Conservation (phyloP, 179 eudicot species). For the Carnegiea gigantea region DNA sequence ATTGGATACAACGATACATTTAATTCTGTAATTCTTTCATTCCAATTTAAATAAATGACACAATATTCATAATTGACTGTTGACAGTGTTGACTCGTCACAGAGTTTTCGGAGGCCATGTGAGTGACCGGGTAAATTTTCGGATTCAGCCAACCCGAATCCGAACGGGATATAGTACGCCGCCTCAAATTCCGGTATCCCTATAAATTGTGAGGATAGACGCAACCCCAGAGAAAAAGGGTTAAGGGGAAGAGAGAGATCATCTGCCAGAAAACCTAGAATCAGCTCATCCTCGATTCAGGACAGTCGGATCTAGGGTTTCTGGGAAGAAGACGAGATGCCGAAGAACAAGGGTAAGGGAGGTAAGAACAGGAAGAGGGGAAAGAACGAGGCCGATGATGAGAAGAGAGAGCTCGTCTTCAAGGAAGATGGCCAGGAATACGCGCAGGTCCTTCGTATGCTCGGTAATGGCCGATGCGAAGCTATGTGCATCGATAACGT, state of each 20-base stretch:
- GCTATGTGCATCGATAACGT: slow-evolving; percentile 82
- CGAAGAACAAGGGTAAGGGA: slow-evolving; percentile 99
- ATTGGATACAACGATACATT: no score
- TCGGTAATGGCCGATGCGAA: slow-evolving; percentile 87
- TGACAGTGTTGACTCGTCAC: no score
- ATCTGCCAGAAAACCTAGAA: neutral
- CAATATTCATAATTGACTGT: no score
- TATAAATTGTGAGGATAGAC: neutral
- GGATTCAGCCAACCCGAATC: neutral
- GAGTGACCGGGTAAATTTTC: neutral
- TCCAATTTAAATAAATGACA: no score
- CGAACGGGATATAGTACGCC: neutral
- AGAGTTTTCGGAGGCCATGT: no score
- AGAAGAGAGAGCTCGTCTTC: slow-evolving; percentile 88
- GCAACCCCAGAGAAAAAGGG: neutral
- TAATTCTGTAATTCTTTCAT: no score
- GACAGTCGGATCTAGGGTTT: slow-evolving; percentile 25
- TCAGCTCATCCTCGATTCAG: neutral
- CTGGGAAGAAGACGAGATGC: slow-evolving; percentile 69
- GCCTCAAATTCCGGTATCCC: neutral
- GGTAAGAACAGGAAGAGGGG: slow-evolving; percentile 97
- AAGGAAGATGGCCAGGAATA: slow-evolving; percentile 96
- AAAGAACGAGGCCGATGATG: slow-evolving; percentile 96
- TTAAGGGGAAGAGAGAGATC: neutral
- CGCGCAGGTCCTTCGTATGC: slow-evolving; percentile 86